A percentile compares a stretch with the other conserved stretches of the same genome.
These are phyloP conservation scores for Globisporangium echinulatum DNA, from an alignment of 352 stramenopile species.

Conservation along the genomic window DNA sequence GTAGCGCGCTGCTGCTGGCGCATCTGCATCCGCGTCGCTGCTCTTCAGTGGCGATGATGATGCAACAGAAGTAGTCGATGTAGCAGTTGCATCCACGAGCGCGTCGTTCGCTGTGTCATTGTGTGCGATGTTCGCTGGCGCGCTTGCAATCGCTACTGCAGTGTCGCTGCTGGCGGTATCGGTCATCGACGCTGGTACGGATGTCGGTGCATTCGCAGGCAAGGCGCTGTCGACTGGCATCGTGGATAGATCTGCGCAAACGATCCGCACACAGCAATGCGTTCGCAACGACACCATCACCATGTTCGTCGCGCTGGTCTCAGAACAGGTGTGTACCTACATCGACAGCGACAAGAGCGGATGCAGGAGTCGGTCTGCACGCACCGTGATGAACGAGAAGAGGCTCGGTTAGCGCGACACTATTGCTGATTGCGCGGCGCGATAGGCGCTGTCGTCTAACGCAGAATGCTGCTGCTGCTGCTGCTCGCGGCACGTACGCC, in stretches of 20 bases:
- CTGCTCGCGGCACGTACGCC: too few species aligned
- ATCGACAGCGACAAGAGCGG: background rate
- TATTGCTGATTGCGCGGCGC: slow-evolving; percentile 6
- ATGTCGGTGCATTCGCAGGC: background rate
- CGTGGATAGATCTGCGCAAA: background rate
- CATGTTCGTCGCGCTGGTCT: too few species aligned
- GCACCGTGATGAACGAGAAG: too few species aligned
- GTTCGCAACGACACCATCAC: background rate
- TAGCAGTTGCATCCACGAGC: background rate
- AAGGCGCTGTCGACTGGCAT: background rate
- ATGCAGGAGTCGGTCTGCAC: background rate
- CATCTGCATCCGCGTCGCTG: background rate
- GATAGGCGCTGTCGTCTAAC: background rate
- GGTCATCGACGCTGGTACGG: background rate
- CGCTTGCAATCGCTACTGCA: background rate
- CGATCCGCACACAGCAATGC: background rate
- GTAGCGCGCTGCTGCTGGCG: slow-evolving; percentile 21
- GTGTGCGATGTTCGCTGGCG: background rate
- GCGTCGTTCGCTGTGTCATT: background rate
- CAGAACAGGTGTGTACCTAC: background rate
- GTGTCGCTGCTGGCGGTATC: background rate
- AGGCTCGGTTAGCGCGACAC: background rate
- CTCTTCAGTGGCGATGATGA: too few species aligned
- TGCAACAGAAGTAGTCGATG: background rate
- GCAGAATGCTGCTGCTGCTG: background rate